phyloP scores from a whole-genome alignment of 495 filamentous ascomycete genomes.

The Aspergillus ostianus region DNA sequence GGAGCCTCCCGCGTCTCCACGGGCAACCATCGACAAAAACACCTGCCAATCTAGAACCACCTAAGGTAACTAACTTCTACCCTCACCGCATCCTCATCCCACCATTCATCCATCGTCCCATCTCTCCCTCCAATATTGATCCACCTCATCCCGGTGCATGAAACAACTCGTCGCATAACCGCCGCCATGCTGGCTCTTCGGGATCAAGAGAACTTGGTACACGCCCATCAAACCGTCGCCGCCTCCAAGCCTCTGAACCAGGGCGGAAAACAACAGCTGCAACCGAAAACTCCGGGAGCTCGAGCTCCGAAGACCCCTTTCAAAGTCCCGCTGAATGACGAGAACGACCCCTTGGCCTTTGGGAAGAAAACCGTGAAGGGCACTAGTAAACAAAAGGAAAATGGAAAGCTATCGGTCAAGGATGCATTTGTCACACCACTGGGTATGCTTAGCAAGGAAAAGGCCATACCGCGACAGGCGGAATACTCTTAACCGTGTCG shows the following conservation, averaged over 20 bases:
- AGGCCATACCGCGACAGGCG: neutral
- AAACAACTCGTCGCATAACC: slow-evolving; percentile 18
- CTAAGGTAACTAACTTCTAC: slow-evolving; percentile 9
- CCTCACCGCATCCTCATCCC: slow-evolving; percentile 20
- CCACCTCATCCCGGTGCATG: slow-evolving; percentile 19
- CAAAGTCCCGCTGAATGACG: slow-evolving; percentile 80
- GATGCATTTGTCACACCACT: slow-evolving; percentile 79
- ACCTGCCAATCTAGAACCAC: slow-evolving; percentile 6
- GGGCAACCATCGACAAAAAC: slow-evolving; percentile 43
- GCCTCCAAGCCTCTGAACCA: slow-evolving; percentile 78
- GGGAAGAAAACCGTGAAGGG: slow-evolving; percentile 63
- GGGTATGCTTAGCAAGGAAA: slow-evolving; percentile 48
- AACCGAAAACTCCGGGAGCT: slow-evolving; percentile 76
- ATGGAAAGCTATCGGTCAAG: slow-evolving; percentile 57
- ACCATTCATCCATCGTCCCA: neutral
- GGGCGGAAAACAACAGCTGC: slow-evolving; percentile 54
- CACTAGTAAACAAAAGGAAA: slow-evolving; percentile 64
- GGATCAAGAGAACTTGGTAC: slow-evolving; percentile 88
- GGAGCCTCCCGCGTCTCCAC: slow-evolving; percentile 36
- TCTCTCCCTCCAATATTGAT: neutral
- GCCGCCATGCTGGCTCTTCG: slow-evolving; percentile 72
- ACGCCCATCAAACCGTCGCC: slow-evolving; percentile 72
- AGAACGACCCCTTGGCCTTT: slow-evolving; percentile 68
- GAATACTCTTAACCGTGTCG: neutral
- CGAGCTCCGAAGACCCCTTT: slow-evolving; percentile 81